Conservation (phyloP, 2,329 filamentous ascomycete species). For the Fusarium domesticum region DNA sequence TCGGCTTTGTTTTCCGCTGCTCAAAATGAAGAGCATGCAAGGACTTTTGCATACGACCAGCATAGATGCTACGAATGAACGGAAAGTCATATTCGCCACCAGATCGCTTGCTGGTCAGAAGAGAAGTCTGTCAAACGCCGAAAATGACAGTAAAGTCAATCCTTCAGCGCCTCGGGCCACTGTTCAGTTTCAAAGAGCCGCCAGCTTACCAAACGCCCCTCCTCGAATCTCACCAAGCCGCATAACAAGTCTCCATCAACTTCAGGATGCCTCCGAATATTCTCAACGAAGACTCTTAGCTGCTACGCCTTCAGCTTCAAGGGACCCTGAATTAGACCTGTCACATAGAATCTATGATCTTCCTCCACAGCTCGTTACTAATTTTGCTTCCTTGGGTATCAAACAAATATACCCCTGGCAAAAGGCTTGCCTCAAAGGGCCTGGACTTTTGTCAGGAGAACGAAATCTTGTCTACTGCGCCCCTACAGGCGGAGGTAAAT, state of each 20-base stretch:
- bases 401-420: conserved; percentile 76
- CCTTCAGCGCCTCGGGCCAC: conserved; percentile 5
- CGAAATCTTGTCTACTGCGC: conserved; percentile 76
- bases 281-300: conserved; percentile 52
- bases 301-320: conserved; percentile 51
- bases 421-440: conserved; percentile 67
- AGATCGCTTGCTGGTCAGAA: conserved; percentile 49
- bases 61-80: conserved; percentile 44
- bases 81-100: conserved; percentile 38
- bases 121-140: conserved; percentile 34
- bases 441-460: conserved; percentile 61
- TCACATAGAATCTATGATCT: conserved; percentile 62
- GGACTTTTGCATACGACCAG: conserved; percentile 50
- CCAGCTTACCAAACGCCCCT: conserved; percentile 32
- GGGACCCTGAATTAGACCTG: conserved; percentile 58
- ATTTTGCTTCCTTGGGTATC: conserved; percentile 66
- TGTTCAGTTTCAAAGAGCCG: conserved; percentile 35
- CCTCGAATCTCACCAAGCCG: conserved; percentile 41
- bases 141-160: conserved; percentile 8
- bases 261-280: conserved; percentile 46
- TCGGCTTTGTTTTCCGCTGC: conserved; percentile 2
- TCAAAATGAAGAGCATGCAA: conserved; percentile 40
- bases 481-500: conserved; percentile 76
- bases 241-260: conserved; percentile 39
- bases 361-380: conserved; percentile 57